phyloP scores from a whole-genome alignment of 169 alveolate genomes.

The Sarcocystis neurona region DNA sequence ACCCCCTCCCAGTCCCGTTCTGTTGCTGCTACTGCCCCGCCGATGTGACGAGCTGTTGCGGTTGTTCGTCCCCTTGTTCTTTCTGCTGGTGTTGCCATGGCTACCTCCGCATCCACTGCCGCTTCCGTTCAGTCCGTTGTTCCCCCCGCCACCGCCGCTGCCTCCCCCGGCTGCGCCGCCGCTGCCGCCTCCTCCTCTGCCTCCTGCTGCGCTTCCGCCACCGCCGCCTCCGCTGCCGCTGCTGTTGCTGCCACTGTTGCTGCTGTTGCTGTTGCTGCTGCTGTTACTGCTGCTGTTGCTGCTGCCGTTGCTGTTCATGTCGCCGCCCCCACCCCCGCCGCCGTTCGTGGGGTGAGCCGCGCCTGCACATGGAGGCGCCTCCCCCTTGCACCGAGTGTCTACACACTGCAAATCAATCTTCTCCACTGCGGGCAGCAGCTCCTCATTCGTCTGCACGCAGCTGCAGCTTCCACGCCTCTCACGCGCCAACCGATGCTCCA shows the following conservation, averaged over 20 bases:
- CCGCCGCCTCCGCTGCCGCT: constrained; percentile 3
- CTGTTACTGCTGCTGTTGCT: not conserved
- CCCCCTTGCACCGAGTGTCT: no score
- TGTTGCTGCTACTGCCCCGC: no score
- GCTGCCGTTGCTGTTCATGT: not conserved
- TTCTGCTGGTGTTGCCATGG: no score
- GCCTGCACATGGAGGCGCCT: no score
- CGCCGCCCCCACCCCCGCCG: not conserved
- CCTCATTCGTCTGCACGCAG: no score
- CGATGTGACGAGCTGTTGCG: no score
- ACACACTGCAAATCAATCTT: no score
- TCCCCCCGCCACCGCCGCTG: constrained; percentile 23
- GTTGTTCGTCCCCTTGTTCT: no score
- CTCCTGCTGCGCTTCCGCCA: not conserved
- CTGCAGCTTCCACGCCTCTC: no score
- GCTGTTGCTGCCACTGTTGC: not conserved
- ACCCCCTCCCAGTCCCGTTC: no score
- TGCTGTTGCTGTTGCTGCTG: not conserved
- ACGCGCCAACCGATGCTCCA: no score
- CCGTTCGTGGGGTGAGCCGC: not conserved
- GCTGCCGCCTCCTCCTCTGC: constrained; percentile 20
- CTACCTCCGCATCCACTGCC: not conserved
- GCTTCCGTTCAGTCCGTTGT: not conserved
- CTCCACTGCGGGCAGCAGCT: no score
- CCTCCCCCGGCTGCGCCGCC: not conserved